Base-by-base conservation (phyloP, 441 rosid genomes). In the Adansonia madagascariensis region DNA sequence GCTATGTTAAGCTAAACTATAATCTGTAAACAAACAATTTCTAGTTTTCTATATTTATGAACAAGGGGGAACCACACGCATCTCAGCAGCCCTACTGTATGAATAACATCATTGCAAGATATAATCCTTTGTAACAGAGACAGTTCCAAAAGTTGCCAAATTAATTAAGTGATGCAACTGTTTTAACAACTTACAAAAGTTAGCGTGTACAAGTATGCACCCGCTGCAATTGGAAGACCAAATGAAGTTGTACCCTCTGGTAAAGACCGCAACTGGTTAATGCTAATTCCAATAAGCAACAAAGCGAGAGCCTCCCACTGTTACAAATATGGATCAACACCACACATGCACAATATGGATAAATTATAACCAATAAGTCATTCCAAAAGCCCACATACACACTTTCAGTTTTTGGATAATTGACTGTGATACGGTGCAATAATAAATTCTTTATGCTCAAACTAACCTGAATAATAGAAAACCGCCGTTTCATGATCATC, bases 221-320 rank as follows among this genome's bases (percentile, higher is more conserved):
- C 90, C 12, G 94, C 88, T 75, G 96, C 97, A 83, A 94, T 85
- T 59, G 98, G 91, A 83, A 94, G 81, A 43, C 90, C 98, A 78
- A 90, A 49, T 47, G 94, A 87, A 74, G 93, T 82, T 71, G 87
- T 68, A 70, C 96, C 98, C 80, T 86, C 97, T 63, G 98, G 97
- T 76, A 91, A 82, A 69, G 98, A 88, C 65, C 91, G 94, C 80
- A 96, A 77, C 81, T 96, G 99, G 80, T 96, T 96, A 81, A 96
- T 88, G 85, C 94, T 92, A 71, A 96, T 96, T 46, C 99, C 99
- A 82, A 96, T 96, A 67, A 96, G 97, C 89, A 96, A 83, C 77
- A 96, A 81, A 61, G 98, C 97, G 78, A 96, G 98, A 80, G 99
- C 99, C 82, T 96, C 98, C 99, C 99, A 96, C 99, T 94, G 85